Conservation (phyloP, 345 rosid genomes). For the Abelmoschus esculentus region DNA sequence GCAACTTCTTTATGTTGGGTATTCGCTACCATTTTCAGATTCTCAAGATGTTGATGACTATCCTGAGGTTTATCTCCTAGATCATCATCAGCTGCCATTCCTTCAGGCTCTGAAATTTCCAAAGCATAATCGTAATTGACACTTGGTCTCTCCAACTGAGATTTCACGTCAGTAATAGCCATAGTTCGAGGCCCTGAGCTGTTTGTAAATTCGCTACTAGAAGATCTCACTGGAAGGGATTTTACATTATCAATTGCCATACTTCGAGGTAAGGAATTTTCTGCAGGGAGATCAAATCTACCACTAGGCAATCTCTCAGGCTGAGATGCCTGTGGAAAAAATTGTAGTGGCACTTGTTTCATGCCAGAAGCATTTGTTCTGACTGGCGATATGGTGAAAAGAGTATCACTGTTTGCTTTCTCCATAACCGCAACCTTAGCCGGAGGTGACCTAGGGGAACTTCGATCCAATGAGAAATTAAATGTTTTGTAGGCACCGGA, state of each 20-base stretch:
- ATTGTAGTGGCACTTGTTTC: constrained; percentile 28
- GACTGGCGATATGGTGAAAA: constrained; percentile 26
- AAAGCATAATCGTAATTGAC: constrained; percentile 15
- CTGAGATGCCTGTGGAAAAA: constrained; percentile 24
- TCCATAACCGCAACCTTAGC: constrained; percentile 24
- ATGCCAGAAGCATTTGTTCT: constrained; percentile 22
- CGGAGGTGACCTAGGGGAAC: constrained; percentile 33
- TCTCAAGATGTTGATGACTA: constrained; percentile 30
- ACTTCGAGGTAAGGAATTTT: constrained; percentile 21
- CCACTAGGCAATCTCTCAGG: constrained; percentile 13
- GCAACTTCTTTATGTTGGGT: constrained; percentile 44
- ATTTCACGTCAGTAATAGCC: constrained; percentile 12
- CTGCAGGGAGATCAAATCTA: constrained; percentile 19
- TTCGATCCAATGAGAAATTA: constrained; percentile 29
- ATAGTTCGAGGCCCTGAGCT: constrained; percentile 17
- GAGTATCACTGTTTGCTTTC: constrained; percentile 25
- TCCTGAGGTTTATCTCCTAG: constrained; percentile 29
- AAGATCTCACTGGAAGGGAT: constrained; percentile 15
- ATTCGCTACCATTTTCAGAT: constrained; percentile 23
- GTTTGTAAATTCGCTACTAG: constrained; percentile 21
- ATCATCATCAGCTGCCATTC: not conserved
- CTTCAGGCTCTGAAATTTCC: constrained; percentile 25
- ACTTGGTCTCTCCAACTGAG: constrained; percentile 15
- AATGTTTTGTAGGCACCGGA: constrained; percentile 27
- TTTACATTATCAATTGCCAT: constrained; percentile 17